Evolutionary conservation across 495 filamentous ascomycete genomes (phyloP).

Genomic region (Cetradonia linearis): DNA sequence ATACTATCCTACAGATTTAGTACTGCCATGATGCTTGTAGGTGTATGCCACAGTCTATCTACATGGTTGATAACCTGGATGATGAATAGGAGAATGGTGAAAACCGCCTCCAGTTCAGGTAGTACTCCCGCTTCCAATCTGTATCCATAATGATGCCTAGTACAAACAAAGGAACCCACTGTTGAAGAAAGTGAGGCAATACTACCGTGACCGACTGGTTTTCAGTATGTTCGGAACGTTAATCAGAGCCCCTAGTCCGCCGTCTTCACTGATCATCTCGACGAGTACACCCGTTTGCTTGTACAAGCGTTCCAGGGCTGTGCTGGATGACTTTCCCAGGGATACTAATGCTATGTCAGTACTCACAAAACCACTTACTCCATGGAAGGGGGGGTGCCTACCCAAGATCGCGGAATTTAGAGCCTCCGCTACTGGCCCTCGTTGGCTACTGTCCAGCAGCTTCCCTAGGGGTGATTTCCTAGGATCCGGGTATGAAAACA

Average conservation of each 20-base stretch:
- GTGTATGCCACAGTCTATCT: conserved; percentile 5
- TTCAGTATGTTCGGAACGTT: conserved; percentile 51
- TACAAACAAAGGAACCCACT: not conserved
- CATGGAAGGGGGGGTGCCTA: conserved; percentile 35
- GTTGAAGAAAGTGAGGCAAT: not conserved
- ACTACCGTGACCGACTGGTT: conserved; percentile 9
- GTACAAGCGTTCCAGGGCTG: conserved; percentile 76
- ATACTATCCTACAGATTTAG: conserved; percentile 4
- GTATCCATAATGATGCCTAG: conserved; percentile 7
- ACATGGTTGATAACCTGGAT: not conserved
- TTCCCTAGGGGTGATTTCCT: conserved; percentile 62
- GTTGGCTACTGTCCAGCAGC: conserved; percentile 63
- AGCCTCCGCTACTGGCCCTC: conserved; percentile 81
- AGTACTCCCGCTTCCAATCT: not conserved
- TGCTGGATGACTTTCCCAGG: conserved; percentile 77
- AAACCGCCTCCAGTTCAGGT: not conserved
- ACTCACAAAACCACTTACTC: conserved; percentile 4
- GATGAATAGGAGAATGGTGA: not conserved
- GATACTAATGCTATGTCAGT: conserved; percentile 49
- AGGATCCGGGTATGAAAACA: conserved; percentile 80
- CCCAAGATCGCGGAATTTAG: conserved; percentile 89
- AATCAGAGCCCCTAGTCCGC: conserved; percentile 79
- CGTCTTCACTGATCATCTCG: conserved; percentile 69
- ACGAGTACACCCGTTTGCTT: conserved; percentile 82
- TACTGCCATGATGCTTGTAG: conserved; percentile 3